phyloP scores from a whole-genome alignment of 1,284 basidiomycete species.

The Cutaneotrichosporon cutaneum region DNA sequence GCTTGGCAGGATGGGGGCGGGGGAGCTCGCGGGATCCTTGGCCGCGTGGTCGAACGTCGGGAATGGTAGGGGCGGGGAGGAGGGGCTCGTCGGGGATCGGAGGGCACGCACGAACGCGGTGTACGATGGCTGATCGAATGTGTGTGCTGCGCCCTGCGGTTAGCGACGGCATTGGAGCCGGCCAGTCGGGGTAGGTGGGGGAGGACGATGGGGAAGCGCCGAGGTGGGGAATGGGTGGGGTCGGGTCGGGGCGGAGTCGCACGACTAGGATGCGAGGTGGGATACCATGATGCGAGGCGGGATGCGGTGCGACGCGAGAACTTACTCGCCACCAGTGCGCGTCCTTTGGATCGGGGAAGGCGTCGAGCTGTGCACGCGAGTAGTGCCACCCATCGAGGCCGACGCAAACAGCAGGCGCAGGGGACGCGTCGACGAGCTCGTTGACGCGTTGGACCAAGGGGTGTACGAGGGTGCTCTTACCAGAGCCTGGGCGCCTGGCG shows the following conservation, averaged over 20 bases:
- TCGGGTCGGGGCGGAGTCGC: too few species aligned
- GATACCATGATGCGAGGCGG: too few species aligned
- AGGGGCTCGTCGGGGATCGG: constrained; percentile 49
- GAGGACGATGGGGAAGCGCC: too few species aligned
- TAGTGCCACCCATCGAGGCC: constrained; percentile 59
- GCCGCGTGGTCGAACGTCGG: constrained; percentile 55
- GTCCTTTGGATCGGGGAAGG: constrained; percentile 60
- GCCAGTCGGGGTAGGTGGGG: too few species aligned
- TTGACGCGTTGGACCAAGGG: constrained; percentile 51
- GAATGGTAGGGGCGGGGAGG: constrained; percentile 56
- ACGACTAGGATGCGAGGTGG: too few species aligned
- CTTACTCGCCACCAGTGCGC: constrained; percentile 65
- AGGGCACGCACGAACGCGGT: constrained; percentile 70
- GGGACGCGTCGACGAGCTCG: constrained; percentile 24
- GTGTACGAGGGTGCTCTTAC: constrained; percentile 56
- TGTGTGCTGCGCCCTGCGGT: constrained; percentile 53
- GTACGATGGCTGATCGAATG: constrained; percentile 59
- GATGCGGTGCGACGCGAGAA: not conserved
- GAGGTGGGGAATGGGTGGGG: not conserved
- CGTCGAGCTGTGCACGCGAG: constrained; percentile 49
- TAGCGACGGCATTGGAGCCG: constrained; percentile 2
- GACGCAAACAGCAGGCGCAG: constrained; percentile 44
- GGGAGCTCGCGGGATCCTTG: constrained; percentile 57
- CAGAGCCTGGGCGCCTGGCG: constrained; percentile 53
- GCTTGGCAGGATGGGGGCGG: constrained; percentile 59